Evolutionary conservation across 129 eudicot genomes (phyloP), one percentile per base, ranked within the genome.

Genomic region (Pulicaria dysenterica): DNA sequence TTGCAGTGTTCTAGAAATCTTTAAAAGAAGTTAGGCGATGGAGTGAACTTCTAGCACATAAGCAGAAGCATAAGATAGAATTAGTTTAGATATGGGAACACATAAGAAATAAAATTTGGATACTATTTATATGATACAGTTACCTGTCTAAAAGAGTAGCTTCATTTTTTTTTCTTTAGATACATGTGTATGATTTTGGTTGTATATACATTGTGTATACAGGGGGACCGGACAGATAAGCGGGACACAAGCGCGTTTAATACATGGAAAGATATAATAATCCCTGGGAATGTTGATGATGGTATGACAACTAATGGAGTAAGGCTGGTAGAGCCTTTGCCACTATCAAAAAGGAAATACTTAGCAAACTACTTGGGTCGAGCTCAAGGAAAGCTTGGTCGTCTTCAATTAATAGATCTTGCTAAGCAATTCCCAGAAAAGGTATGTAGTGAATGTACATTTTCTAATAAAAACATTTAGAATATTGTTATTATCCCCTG

Each of bases 161-260:
- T 24, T 24, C 31, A 24, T 24, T 24, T 56, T 24, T 10, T 11
- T 39, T 19, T 56, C 8, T 61, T 13, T 17, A 59, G 38, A 40
- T 62, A 41, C 15, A 36, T 70, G 19, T 17, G 53, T 51, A 24
- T 13, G 42, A 51, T 31, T 19, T 56, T 13, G 14, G 57, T 48
- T 54, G 63, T 17, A 11, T 16, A 16, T 73, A 15, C 60, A 36
- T 19, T 14, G 10, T 37, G 12, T 74, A 68, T 74, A 61, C 86
- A 93, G 98, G 98, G 98, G 41, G 96, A 93, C 75, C 82, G 96
- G 37, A 93, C 98, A 54, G 98, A 93, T 79, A 93, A 93, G 72
- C 80, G 96, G 71, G 95, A 84, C 72, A 82, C 89, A 39, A 93
- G 96, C 85, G 96, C 98, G 24, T 93, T 93, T 73, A 93, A 87